Conservation (phyloP, 1,139 yeast genomes). For the Waltiozyma sp. region DNA sequence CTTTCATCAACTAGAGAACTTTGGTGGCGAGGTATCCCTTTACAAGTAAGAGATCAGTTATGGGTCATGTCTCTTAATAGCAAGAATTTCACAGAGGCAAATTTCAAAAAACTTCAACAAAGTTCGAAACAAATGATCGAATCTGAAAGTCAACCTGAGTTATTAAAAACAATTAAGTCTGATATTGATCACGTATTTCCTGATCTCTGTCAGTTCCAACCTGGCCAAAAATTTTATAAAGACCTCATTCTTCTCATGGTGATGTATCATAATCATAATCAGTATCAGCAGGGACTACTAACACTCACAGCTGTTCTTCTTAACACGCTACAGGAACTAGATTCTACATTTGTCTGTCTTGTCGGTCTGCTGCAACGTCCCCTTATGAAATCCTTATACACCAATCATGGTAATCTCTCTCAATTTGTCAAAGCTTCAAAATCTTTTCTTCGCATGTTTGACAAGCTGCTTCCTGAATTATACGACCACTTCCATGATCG, state of each 20-base stretch:
- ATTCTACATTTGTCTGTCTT: slow-evolving; percentile 34
- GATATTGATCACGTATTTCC: slow-evolving; percentile 31
- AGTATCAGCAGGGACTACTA: slow-evolving; percentile 19
- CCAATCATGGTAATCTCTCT: slow-evolving; percentile 5
- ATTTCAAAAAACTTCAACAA: neutral
- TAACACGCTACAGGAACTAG: slow-evolving; percentile 25
- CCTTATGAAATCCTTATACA: slow-evolving; percentile 22
- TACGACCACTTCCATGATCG: slow-evolving; percentile 36
- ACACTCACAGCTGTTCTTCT: slow-evolving; percentile 33
- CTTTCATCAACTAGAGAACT: slow-evolving; percentile 36
- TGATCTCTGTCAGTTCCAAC: slow-evolving; percentile 33
- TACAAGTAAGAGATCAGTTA: slow-evolving; percentile 32
- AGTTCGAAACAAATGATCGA: neutral
- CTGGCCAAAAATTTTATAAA: slow-evolving; percentile 21
- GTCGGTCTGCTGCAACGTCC: slow-evolving; percentile 31
- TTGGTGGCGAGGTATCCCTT: slow-evolving; percentile 63
- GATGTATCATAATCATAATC: slow-evolving; percentile 22
- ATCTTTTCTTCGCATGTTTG: slow-evolving; percentile 37
- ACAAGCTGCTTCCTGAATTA: slow-evolving; percentile 32
- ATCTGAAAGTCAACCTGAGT: too few species aligned
- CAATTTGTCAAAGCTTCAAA: slow-evolving; percentile 21
- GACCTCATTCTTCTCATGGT: slow-evolving; percentile 23
- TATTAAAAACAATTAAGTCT: slow-evolving; percentile 11
- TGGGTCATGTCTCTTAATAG: slow-evolving; percentile 27
- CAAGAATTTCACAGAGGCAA: neutral